These are phyloP conservation scores for Ganoderma boninense DNA, from an alignment of 1,284 basidiomycete species.

Conservation along the genomic window DNA sequence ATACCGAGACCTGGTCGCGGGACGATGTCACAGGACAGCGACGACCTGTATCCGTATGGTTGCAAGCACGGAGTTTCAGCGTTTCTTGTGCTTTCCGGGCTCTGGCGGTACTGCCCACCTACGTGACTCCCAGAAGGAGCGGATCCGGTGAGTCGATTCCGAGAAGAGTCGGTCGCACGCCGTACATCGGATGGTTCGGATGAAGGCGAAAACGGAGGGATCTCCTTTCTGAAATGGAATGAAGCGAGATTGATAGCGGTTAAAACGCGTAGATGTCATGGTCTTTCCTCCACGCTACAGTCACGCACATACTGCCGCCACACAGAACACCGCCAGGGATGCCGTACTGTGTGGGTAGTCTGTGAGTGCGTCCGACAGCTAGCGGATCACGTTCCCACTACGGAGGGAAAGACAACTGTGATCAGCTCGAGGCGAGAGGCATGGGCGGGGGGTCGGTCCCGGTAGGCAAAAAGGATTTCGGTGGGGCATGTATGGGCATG, in stretches of 20 bases:
- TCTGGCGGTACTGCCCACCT: conserved; percentile 11
- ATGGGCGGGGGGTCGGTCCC: background rate
- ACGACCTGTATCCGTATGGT: background rate
- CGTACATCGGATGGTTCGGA: conserved; percentile 3
- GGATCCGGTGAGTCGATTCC: background rate
- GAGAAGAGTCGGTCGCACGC: conserved; percentile 9
- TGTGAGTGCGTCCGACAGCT: conserved; percentile 24
- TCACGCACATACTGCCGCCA: background rate
- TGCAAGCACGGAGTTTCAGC: conserved; percentile 2
- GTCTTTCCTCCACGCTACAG: conserved; percentile 2
- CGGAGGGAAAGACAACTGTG: conserved; percentile 10
- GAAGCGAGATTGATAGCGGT: background rate
- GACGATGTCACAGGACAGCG: conserved; percentile 25
- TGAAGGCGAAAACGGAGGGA: conserved; percentile 4
- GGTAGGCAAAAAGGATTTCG: background rate
- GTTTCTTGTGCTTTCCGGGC: background rate
- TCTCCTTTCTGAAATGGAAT: background rate
- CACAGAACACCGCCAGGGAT: conserved; percentile 8
- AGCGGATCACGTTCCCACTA: conserved; percentile 28
- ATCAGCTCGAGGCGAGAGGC: conserved; percentile 14
- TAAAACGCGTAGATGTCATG: conserved; percentile 7
- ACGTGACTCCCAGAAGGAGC: conserved; percentile 10
- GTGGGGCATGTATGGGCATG: background rate
- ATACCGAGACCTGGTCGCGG: conserved; percentile 25
- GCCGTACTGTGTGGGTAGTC: conserved; percentile 18